These are phyloP conservation scores for Solanum acaule DNA, from an alignment of 257 asterid species.

Conservation along the genomic window DNA sequence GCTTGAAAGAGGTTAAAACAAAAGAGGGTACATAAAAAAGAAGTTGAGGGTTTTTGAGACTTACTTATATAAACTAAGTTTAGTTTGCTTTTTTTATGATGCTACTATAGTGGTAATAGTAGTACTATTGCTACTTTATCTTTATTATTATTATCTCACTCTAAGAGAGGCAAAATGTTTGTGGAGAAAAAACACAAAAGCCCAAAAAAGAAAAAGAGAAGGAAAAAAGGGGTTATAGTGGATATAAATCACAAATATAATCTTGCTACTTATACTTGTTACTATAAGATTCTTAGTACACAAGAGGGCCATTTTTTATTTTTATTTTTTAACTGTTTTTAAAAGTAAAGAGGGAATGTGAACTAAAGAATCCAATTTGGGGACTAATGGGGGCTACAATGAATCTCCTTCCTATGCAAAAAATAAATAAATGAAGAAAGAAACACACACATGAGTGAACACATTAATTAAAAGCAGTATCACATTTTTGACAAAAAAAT, in stretches of 20 bases:
- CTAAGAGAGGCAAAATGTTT: conserved; percentile 44
- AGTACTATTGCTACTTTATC: neutral
- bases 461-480: neutral
- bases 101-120: neutral
- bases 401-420: neutral
- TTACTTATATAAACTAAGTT: conserved; percentile 3
- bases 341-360: conserved; percentile 29
- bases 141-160: conserved; percentile 10
- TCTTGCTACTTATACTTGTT: conserved; percentile 1
- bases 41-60: conserved; percentile 26
- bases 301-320: neutral
- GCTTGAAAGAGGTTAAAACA: conserved; percentile 8
- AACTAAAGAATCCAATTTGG: conserved; percentile 23
- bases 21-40: conserved; percentile 31
- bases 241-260: conserved; percentile 18
- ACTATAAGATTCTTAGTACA: conserved; percentile 49
- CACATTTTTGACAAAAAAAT: neutral
- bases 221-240: conserved; percentile 32
- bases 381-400: conserved; percentile 6
- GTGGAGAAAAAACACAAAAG: conserved; percentile 42
- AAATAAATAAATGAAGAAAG: neutral
- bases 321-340: neutral
- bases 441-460: neutral
- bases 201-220: conserved; percentile 49
- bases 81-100: conserved; percentile 4